Conservation (phyloP, 169 alveolate genomes). For the Plasmodium cynomolgi region DNA sequence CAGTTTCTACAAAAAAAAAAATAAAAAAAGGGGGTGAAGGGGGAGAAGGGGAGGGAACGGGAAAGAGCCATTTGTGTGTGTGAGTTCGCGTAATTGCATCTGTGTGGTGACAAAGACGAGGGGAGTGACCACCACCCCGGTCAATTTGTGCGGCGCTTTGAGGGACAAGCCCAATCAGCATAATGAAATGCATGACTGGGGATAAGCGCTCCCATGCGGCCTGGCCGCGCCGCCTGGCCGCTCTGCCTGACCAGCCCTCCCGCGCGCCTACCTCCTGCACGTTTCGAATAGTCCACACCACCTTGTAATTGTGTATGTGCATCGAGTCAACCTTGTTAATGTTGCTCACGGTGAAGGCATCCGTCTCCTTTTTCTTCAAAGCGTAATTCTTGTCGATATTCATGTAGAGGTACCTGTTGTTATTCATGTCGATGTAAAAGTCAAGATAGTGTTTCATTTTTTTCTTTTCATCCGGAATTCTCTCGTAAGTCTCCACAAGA, state of each 20-base stretch:
- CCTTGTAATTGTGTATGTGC: slow-evolving; percentile 73
- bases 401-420: slow-evolving; percentile 67
- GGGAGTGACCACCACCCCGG: not conserved
- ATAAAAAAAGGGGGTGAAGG: no score
- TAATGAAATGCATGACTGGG: not conserved
- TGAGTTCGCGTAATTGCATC: not conserved
- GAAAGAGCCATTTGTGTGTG: not conserved
- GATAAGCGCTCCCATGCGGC: not conserved
- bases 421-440: slow-evolving; percentile 61
- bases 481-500: slow-evolving; percentile 23
- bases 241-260: not conserved
- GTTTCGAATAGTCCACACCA: slow-evolving; percentile 73
- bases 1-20: slow-evolving; percentile 23
- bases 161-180: not conserved
- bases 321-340: slow-evolving; percentile 73
- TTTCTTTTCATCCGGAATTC: slow-evolving; percentile 24
- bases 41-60: not conserved
- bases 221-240: no score
- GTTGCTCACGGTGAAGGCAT: slow-evolving; percentile 70
- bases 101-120: not conserved
- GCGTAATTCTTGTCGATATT: slow-evolving; percentile 68
- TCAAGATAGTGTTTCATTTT: slow-evolving; percentile 73
- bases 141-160: not conserved
- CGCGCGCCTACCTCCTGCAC: slow-evolving; percentile 68
- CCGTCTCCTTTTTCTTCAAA: slow-evolving; percentile 63